A percentile compares a stretch with the other conserved stretches of the same genome.
phyloP scores from a whole-genome alignment of 2,329 filamentous ascomycete genomes.

The Fusarium sp. region DNA sequence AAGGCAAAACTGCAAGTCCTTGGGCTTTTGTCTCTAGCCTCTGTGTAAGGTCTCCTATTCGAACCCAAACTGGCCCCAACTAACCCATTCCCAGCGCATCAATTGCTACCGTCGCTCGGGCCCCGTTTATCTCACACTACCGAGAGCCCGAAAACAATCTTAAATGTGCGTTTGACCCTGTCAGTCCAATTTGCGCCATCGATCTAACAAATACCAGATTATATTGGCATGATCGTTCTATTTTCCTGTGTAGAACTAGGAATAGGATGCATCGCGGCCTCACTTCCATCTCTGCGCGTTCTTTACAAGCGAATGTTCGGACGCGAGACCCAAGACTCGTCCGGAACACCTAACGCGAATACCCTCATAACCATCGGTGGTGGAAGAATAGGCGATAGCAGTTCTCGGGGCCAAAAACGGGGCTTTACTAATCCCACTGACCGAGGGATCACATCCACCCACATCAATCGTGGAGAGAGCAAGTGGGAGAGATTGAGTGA shows the following conservation, averaged over 20 bases:
- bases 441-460: neutral
- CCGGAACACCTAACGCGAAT: neutral
- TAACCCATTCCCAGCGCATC: neutral
- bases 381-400: neutral
- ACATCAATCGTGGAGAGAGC: neutral
- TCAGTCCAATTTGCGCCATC: accelerated
- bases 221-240: constrained; percentile 4
- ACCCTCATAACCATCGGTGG: neutral
- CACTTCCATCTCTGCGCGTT: neutral
- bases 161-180: neutral
- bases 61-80: accelerated
- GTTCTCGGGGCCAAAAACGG: neutral
- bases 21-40: constrained; percentile 4
- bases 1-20: constrained; percentile 9
- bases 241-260: constrained; percentile 13
- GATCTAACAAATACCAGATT: neutral
- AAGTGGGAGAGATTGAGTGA: constrained; percentile 3
- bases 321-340: neutral
- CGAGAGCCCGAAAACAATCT: neutral
- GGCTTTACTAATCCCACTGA: neutral
- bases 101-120: constrained; percentile 4
- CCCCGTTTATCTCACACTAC: constrained; percentile 12
- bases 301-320: neutral
- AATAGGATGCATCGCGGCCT: neutral
- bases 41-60: neutral